Evolutionary conservation across 2,329 filamentous ascomycete species (phyloP), one percentile per base, ranked within the genome.

Genomic region (Rhexocercosporidium sp.): DNA sequence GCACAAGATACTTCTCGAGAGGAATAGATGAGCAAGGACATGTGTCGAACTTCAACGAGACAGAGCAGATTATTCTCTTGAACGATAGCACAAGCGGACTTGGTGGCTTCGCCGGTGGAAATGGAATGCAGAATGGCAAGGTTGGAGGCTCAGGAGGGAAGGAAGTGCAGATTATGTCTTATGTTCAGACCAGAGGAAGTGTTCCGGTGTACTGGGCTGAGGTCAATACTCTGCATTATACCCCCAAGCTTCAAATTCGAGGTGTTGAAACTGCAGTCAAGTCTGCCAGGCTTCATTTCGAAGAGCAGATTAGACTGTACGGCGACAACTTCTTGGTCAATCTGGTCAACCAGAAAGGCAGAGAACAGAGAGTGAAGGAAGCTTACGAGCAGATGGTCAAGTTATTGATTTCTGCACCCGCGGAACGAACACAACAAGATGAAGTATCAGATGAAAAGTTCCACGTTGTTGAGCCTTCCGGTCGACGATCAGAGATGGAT

Each of bases 41-140:
- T 78, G 96, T 96, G n/a, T 93, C 96, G 72, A 99, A 99, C 79
- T 99, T 95, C 85, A 99, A 99, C 77, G 96, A 99, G 83, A 98
- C 96, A 0, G 96, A 99, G 78, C 96, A 99, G 78, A 85, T 96
- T 39, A 85, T 97, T 68, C 88, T 99, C 44, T 81, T 98, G 73
- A 98, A 98, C 75, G 96, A 98, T 79, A 86, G 82, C 64, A 85
- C 87, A 3, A 88, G 88, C 66, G 91, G 91, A 0, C 81, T 96
- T 51, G 90, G 92, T 47, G 94, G 94, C 7, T 97, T 92, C 79
- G 91, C 91, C 59, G 92, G 92, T 62, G 91, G 90, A 73, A 85
- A 87, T 66, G 89, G 91, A 22, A 91, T 92, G 82, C 88, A 92
- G 75, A 94, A 92, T 77, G 90, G 90, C 69, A 91, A 90, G 77